Evolutionary conservation across 495 filamentous ascomycete genomes (phyloP), one percentile per base, ranked within the genome.

Genomic region (Hypoxylon crocopeplum): DNA sequence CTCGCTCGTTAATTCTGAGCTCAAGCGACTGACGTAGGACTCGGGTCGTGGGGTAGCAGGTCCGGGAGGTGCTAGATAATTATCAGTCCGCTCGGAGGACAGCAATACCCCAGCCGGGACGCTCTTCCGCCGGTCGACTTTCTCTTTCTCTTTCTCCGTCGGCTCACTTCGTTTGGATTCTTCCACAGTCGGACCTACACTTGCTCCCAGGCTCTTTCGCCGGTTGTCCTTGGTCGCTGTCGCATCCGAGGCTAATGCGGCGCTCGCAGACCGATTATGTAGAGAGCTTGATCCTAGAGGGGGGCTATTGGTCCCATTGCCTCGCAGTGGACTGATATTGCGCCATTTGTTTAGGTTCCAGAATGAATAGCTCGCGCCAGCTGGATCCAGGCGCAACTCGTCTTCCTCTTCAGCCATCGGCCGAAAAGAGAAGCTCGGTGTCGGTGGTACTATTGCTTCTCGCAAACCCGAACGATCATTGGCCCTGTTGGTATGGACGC

Each of bases 321-420:
- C 45, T 33, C 68, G 72, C 13, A 70, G 59, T 0, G 65, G 71
- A 8, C 70, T 53, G 29, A 75, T 72, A 8, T 69, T 73, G 2
- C 68, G 68, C 77, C 76, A 80, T 34, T 72, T 71, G 13, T 73
- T 72, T 21, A 79, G 62, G 42, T 77, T 77, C 76, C 77, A 78
- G 50, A 79, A 79, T 5, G 73, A 73, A 12, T 62, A 68, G 47
- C 50, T 71, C 2, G 67, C 65, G 11, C 60, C 64, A 10, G 40
- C 60, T 7, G 66, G 52, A 17, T 75, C 68, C 0, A 68, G 57
- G 7, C 67, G 48, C 16, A 64, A 37, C 36, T 64, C 59, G 12
- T 69, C 67, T 10, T 64, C 62, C 2, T 74, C 73, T 11, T 64
- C 56, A 5, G 58, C 62, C 0, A 66, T 29, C 1, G 73, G 48